Conservation (phyloP, 2,329 filamentous ascomycete genomes). For the Aspergillus udagawae region DNA sequence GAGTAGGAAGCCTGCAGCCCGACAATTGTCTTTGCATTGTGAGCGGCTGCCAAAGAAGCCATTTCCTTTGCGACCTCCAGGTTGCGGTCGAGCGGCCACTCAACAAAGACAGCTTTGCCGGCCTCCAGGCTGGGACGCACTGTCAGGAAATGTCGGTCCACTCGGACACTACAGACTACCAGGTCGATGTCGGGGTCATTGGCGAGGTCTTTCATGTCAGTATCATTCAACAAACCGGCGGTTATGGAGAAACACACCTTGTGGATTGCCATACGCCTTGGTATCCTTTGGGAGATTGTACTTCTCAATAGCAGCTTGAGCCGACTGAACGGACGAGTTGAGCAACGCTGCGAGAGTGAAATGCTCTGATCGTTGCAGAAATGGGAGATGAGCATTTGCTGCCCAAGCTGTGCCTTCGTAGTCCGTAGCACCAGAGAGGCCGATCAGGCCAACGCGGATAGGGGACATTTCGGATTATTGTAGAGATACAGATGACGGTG, state of each 20-base stretch:
- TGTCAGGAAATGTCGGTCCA: constrained; percentile 50
- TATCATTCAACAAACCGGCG: neutral
- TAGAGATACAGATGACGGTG: neutral
- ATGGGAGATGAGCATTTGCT: constrained; percentile 7
- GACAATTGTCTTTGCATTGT: constrained; percentile 42
- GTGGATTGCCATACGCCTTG: constrained; percentile 50
- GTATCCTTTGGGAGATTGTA: constrained; percentile 42
- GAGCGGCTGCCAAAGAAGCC: constrained; percentile 28
- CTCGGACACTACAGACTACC: constrained; percentile 49
- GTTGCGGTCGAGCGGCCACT: constrained; percentile 56
- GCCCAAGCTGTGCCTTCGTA: constrained; percentile 10
- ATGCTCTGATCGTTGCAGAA: constrained; percentile 1
- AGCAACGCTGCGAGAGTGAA: constrained; percentile 9
- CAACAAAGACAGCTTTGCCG: constrained; percentile 53
- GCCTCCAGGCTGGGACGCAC: constrained; percentile 47
- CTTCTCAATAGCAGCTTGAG: constrained; percentile 14
- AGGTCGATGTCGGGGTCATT: constrained; percentile 51
- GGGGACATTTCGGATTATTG: constrained; percentile 6
- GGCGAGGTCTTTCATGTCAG: constrained; percentile 36
- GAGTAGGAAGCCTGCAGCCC: constrained; percentile 51
- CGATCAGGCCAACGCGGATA: constrained; percentile 10
- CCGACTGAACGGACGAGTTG: constrained; percentile 8
- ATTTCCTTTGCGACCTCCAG: constrained; percentile 41
- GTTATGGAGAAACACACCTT: constrained; percentile 13
- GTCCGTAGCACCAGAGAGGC: constrained; percentile 3